A percentile compares a stretch with the other conserved stretches of the same genome.
These are phyloP conservation scores for Phytophthora hibernalis DNA, from an alignment of 352 stramenopile genomes.

Conservation along the genomic window DNA sequence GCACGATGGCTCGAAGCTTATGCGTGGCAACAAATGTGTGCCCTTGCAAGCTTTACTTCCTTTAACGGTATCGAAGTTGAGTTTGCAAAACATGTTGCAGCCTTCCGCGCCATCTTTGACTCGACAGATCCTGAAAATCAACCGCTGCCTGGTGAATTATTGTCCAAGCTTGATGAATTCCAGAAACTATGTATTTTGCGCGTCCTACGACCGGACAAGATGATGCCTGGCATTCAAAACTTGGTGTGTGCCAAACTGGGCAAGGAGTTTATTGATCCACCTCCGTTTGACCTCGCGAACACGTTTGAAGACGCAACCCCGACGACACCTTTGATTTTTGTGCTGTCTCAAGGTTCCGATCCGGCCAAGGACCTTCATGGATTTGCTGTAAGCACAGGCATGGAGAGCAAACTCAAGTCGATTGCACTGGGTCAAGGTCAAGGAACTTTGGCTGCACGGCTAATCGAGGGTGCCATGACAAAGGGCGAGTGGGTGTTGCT, in stretches of 20 bases:
- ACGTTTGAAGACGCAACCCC: constrained; percentile 93
- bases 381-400: constrained; percentile 86
- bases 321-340: constrained; percentile 93
- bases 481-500: constrained; percentile 96
- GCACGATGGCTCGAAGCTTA: constrained; percentile 67
- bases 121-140: constrained; percentile 87
- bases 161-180: constrained; percentile 80
- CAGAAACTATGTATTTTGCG: constrained; percentile 84
- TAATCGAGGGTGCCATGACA: constrained; percentile 90
- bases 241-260: constrained; percentile 92
- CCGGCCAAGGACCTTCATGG: constrained; percentile 93
- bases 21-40: constrained; percentile 71
- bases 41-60: constrained; percentile 39
- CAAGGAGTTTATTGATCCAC: constrained; percentile 92
- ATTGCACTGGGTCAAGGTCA: constrained; percentile 95
- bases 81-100: constrained; percentile 50
- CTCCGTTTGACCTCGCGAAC: constrained; percentile 91
- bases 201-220: constrained; percentile 86
- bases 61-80: constrained; percentile 45
- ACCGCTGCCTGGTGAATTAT: constrained; percentile 60
- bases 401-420: constrained; percentile 91
- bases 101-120: constrained; percentile 81
- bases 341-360: constrained; percentile 93
- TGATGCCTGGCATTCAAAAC: constrained; percentile 91
- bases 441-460: constrained; percentile 88